phyloP scores from a whole-genome alignment of 805 yeast genomes.

The Cyberlindnera maritima region DNA sequence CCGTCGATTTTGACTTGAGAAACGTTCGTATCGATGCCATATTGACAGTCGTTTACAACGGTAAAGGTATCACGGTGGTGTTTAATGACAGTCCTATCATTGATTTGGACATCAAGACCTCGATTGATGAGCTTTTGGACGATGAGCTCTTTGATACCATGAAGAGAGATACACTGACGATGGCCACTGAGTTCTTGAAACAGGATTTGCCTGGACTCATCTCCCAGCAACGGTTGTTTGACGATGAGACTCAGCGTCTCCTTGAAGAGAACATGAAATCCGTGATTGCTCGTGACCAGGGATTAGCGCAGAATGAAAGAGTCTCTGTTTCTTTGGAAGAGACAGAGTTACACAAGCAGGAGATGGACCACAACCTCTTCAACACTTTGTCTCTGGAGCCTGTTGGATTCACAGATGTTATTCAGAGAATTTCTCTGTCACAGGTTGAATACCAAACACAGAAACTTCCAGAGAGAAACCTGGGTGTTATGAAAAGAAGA shows the following conservation, averaged over 20 bases:
- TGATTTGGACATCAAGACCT: conserved; percentile 24
- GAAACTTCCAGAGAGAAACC: neutral
- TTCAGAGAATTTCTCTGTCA: conserved; percentile 19
- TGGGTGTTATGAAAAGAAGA: conserved; percentile 19
- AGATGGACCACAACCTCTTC: conserved; percentile 10
- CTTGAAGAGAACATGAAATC: neutral
- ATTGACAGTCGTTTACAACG: conserved; percentile 23
- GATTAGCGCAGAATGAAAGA: no score
- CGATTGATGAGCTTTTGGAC: conserved; percentile 28
- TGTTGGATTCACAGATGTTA: conserved; percentile 14
- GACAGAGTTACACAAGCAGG: neutral
- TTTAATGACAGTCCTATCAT: conserved; percentile 27
- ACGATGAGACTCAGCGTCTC: conserved; percentile 4
- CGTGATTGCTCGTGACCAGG: neutral
- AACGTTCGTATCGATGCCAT: conserved; percentile 21
- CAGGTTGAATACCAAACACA: conserved; percentile 4
- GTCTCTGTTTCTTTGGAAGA: conserved; percentile 1
- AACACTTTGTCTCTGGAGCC: conserved; percentile 24
- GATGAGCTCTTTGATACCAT: conserved; percentile 22
- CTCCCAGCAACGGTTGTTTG: conserved; percentile 13
- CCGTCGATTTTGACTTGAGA: conserved; percentile 24
- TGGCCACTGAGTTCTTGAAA: conserved; percentile 21
- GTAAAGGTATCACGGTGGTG: conserved; percentile 22
- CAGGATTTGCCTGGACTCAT: conserved; percentile 25
- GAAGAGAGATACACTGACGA: conserved; percentile 20